phyloP scores from a whole-genome alignment of 1,284 basidiomycete species.

The Austropuccinia psidii region DNA sequence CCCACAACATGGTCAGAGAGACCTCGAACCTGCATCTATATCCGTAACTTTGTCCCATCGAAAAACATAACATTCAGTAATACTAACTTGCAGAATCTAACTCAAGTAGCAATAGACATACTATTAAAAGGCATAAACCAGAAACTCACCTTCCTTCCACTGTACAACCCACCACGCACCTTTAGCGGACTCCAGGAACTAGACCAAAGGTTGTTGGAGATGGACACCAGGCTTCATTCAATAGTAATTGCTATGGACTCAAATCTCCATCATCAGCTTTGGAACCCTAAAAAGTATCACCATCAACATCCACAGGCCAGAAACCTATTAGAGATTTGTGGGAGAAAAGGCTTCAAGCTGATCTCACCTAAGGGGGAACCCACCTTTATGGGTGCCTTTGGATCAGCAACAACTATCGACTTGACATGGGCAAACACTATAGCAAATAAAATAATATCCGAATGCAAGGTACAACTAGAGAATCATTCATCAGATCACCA shows the following conservation, averaged over 20 bases:
- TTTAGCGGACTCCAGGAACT: too few species aligned
- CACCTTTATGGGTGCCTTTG: background rate
- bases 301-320: background rate
- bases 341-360: background rate
- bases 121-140: background rate
- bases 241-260: constrained; percentile 2
- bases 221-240: background rate
- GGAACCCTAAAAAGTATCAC: background rate
- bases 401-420: background rate
- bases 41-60: background rate
- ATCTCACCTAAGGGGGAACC: constrained; percentile 12
- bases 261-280: constrained; percentile 4
- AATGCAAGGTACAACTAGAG: background rate
- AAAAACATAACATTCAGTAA: too few species aligned
- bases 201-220: too few species aligned
- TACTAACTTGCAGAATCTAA: too few species aligned
- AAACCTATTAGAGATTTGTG: background rate
- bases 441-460: background rate
- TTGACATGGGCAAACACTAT: background rate
- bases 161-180: background rate
- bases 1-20: background rate
- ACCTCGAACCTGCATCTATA: constrained; percentile 1
- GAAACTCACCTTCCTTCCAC: background rate
- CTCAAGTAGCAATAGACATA: too few species aligned
- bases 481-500: background rate